These are phyloP conservation scores for Amaranthus tricolor DNA, from an alignment of 179 eudicot genomes.

Conservation along the genomic window DNA sequence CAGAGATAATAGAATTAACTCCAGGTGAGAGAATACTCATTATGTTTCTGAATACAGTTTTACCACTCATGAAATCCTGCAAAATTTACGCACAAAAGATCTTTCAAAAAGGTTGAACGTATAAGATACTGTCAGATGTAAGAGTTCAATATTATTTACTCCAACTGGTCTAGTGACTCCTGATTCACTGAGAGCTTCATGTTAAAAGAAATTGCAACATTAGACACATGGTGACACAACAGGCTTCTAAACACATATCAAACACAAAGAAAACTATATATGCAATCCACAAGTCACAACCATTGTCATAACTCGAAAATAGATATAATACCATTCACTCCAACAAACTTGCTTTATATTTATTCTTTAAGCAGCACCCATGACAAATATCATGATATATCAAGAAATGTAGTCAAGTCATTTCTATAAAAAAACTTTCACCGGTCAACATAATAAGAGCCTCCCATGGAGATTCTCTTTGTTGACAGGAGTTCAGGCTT, in stretches of 20 bases:
- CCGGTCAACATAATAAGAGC: neutral
- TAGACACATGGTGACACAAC: neutral
- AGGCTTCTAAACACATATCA: neutral
- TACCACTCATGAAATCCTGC: constrained; percentile 99
- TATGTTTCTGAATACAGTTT: constrained; percentile 78
- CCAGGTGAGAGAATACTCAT: constrained; percentile 89
- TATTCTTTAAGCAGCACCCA: neutral
- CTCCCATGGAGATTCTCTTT: neutral
- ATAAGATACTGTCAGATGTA: neutral
- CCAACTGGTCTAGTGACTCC: neutral
- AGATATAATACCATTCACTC: too few relatives aligned
- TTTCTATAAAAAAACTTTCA: neutral
- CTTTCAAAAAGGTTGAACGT: neutral
- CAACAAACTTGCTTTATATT: neutral
- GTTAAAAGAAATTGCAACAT: neutral
- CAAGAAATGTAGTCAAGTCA: neutral
- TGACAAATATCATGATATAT: neutral
- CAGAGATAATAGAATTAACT: constrained; percentile 66
- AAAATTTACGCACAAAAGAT: constrained; percentile 12
- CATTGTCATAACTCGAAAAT: neutral
- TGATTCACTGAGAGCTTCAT: neutral
- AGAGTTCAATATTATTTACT: neutral
- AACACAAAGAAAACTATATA: neutral
- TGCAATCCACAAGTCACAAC: neutral
- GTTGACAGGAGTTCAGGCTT: neutral